Evolutionary conservation across 2,329 filamentous ascomycete species (phyloP).

Genomic region (Stachybotrys elegans): DNA sequence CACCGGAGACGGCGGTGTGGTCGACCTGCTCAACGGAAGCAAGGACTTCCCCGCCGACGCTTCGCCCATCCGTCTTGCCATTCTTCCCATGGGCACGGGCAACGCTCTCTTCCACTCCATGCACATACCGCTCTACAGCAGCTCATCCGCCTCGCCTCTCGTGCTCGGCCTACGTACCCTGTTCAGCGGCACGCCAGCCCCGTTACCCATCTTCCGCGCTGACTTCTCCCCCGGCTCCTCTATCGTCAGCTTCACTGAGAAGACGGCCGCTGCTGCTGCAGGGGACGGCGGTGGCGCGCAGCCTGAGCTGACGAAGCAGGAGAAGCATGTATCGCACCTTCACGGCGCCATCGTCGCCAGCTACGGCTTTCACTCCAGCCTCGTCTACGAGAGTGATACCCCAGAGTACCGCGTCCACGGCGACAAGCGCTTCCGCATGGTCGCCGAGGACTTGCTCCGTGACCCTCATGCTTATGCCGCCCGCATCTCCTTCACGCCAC

Average conservation of each 20-base stretch:
- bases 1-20: slow-evolving; percentile 81
- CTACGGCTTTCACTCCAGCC: slow-evolving; percentile 82
- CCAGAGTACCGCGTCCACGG: slow-evolving; percentile 73
- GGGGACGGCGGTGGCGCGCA: slow-evolving; percentile 1
- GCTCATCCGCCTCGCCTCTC: slow-evolving; percentile 31
- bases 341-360: slow-evolving; percentile 81
- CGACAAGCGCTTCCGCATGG: slow-evolving; percentile 75
- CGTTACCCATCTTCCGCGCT: slow-evolving; percentile 59
- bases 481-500: slow-evolving; percentile 28
- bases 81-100: slow-evolving; percentile 60
- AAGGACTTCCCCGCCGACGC: slow-evolving; percentile 14
- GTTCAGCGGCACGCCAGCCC: slow-evolving; percentile 47
- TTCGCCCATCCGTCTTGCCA: slow-evolving; percentile 38
- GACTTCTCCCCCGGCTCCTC: slow-evolving; percentile 54
- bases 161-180: slow-evolving; percentile 52
- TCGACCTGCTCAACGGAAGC: slow-evolving; percentile 72
- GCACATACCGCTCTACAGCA: slow-evolving; percentile 51
- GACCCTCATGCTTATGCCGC: slow-evolving; percentile 47
- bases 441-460: slow-evolving; percentile 68
- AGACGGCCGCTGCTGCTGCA: slow-evolving; percentile 1
- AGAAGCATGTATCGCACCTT: slow-evolving; percentile 34
- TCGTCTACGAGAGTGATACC: slow-evolving; percentile 90
- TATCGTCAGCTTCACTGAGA: slow-evolving; percentile 34
- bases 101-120: slow-evolving; percentile 61
- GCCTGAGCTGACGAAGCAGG: slow-evolving; percentile 18